These are phyloP conservation scores for Penicillium manginii DNA, from an alignment of 495 filamentous ascomycete genomes.

Conservation along the genomic window DNA sequence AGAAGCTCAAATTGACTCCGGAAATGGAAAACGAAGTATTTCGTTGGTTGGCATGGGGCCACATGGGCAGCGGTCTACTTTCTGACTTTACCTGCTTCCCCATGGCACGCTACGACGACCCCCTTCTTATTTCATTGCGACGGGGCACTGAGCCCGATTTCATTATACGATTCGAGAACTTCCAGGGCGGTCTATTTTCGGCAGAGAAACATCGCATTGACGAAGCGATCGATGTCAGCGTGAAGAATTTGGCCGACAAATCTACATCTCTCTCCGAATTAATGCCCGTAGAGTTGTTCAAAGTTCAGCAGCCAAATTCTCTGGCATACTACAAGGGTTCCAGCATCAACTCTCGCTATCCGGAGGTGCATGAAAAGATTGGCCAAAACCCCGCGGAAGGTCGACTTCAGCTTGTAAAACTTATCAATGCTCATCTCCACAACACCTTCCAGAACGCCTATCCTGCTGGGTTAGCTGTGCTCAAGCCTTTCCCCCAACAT, in stretches of 20 bases:
- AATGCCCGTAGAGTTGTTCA: constrained; percentile 60
- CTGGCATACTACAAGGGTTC: constrained; percentile 78
- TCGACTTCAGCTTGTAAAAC: constrained; percentile 63
- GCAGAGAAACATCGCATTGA: constrained; percentile 70
- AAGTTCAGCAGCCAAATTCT: constrained; percentile 64
- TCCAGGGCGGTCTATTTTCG: constrained; percentile 73
- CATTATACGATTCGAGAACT: constrained; percentile 73
- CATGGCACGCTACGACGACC: constrained; percentile 80
- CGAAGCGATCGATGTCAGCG: constrained; percentile 65
- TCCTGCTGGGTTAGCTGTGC: constrained; percentile 70
- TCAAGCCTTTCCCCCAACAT: constrained; percentile 75
- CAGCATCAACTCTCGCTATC: constrained; percentile 65
- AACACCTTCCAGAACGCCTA: constrained; percentile 83
- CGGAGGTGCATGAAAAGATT: constrained; percentile 65
- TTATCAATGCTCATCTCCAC: constrained; percentile 89
- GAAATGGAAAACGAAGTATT: constrained; percentile 73
- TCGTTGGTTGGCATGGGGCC: constrained; percentile 91
- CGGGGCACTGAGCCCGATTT: constrained; percentile 67
- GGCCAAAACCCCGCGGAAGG: constrained; percentile 56
- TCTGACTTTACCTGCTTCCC: constrained; percentile 80
- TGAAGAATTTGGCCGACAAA: constrained; percentile 57
- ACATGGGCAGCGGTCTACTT: constrained; percentile 86
- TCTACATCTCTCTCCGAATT: constrained; percentile 62
- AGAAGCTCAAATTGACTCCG: constrained; percentile 55
- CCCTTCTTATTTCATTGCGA: constrained; percentile 70